A percentile compares a stretch with the other conserved stretches of the same genome.
Evolutionary conservation across 148 eudicot species (phyloP).

Genomic region (Gaultheria prostrata): DNA sequence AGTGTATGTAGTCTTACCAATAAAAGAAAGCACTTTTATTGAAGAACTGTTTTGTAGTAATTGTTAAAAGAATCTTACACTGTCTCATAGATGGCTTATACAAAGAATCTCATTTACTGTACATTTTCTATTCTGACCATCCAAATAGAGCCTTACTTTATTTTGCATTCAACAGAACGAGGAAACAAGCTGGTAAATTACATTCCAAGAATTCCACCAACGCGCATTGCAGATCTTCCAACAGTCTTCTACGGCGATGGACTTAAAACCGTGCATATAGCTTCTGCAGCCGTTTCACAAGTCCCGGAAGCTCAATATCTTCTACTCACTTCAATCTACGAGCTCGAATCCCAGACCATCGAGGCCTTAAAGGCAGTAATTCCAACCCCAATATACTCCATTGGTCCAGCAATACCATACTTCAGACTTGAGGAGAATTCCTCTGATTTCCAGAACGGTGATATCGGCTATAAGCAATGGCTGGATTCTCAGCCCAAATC

Average conservation of each 20-base stretch:
- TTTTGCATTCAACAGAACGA: conserved; percentile 21
- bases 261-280: conserved; percentile 10
- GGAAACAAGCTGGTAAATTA: conserved; percentile 49
- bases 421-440: conserved; percentile 16
- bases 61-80: neutral
- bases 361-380: conserved; percentile 17
- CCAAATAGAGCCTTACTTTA: neutral
- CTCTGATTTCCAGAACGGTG: neutral
- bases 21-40: too few relatives aligned
- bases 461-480: conserved; percentile 39
- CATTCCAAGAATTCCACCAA: conserved; percentile 58
- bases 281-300: conserved; percentile 23
- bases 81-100: neutral
- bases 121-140: neutral
- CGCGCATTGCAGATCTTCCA: conserved; percentile 49
- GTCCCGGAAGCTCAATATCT: conserved; percentile 39
- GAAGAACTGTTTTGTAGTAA: neutral
- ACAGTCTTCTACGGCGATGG: conserved; percentile 36
- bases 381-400: conserved; percentile 14
- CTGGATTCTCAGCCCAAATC: conserved; percentile 28
- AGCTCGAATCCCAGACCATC: conserved; percentile 29
- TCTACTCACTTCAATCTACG: conserved; percentile 25
- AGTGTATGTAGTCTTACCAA: too few relatives aligned
- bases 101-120: neutral
- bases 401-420: conserved; percentile 44